A percentile compares a stretch with the other conserved stretches of the same genome.
These are phyloP conservation scores for Fusarium miscanthi DNA, from an alignment of 2,329 filamentous ascomycete species.

Conservation along the genomic window DNA sequence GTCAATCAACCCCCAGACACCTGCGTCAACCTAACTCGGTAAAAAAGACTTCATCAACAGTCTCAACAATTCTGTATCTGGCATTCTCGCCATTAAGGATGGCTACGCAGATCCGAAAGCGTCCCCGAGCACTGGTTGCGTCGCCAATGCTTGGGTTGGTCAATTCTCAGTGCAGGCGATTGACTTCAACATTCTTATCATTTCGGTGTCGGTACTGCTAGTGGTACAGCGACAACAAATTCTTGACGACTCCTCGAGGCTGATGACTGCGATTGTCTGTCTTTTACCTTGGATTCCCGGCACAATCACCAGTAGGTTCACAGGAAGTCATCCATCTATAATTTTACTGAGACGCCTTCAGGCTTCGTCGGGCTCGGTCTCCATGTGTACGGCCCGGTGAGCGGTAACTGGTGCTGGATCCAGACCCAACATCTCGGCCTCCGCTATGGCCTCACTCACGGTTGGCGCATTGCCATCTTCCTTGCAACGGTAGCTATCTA, in stretches of 20 bases:
- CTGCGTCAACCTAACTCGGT: background rate
- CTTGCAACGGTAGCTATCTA: background rate
- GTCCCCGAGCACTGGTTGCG: background rate
- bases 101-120: background rate
- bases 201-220: background rate
- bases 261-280: background rate
- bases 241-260: background rate
- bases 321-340: too few relatives aligned
- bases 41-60: background rate
- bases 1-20: background rate
- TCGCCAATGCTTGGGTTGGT: slow-evolving; percentile 1
- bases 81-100: background rate
- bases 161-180: background rate
- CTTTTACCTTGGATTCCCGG: background rate
- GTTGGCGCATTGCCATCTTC: background rate
- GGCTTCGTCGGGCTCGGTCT: background rate
- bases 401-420: slow-evolving; percentile 4
- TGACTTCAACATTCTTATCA: background rate
- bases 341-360: background rate
- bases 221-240: background rate
- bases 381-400: background rate
- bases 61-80: background rate
- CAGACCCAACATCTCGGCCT: background rate
- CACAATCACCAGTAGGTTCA: background rate
- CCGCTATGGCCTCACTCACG: background rate